Evolutionary conservation across 345 rosid species (phyloP), one percentile per base, ranked within the genome.

Genomic region (Microcos paniculata): DNA sequence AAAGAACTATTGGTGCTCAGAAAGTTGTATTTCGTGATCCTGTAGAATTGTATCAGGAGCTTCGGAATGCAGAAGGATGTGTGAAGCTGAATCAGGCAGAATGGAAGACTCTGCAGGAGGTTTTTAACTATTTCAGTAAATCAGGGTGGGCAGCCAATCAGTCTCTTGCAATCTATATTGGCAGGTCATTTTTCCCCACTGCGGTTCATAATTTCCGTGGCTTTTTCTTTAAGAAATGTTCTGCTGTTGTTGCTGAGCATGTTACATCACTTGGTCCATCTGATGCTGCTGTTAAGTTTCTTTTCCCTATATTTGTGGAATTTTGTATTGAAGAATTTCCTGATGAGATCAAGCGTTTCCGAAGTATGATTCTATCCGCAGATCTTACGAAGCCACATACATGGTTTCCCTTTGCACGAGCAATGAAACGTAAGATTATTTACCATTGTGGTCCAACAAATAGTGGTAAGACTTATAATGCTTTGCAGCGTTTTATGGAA

Each of bases 361-460:
- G 68, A 75, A 55, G 84, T 67, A 82, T 90, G 91, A 78, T 90
- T 75, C 81, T 82, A 33, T 85, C 92, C 16, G 98, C 98, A n/a
- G 98, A 94, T 82, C 89, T 94, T 57, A 94, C 93, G 28, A 87
- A 85, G 74, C 98, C 98, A 0, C 92, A 94, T 23, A 88, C 94
- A 21, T 93, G 98, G 98, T 94, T 92, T 80, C 98, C 97, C 62
- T 94, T 91, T 80, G 95, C 98, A 31, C 82, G 97, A 38, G 97
- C 90, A 11, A 95, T 95, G 97, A 95, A 90, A 80, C 92, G 98
- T 8, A 94, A 86, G 81, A 85, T 94, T 42, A 61, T 94, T 43
- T 95, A 95, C 77, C 99, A 95, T 76, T 91, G 98, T 85, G 99
- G 99, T 68, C 99, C 98, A 4, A 95, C 99, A 35, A 95, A 95